Percentiles rank a stretch among this genome's conserved stretches.
Evolutionary conservation across 1,139 yeast species (phyloP).

Genomic region (Chernovozyma sophiae-reginae): DNA sequence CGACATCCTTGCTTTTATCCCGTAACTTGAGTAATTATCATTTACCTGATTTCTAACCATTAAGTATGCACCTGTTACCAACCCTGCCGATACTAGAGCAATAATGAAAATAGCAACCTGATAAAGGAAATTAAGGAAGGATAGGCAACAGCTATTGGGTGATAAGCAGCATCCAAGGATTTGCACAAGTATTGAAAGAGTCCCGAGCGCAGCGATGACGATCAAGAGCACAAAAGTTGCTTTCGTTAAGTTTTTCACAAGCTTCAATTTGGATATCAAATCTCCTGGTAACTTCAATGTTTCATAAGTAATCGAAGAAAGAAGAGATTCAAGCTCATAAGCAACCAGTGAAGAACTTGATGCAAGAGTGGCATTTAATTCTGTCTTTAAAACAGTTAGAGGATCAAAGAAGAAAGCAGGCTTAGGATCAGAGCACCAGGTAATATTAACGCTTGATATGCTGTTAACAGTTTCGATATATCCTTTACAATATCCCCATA

Average conservation of each 20-base stretch:
- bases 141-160: slow-evolving; percentile 36
- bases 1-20: slow-evolving; percentile 36
- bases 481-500: slow-evolving; percentile 77
- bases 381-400: slow-evolving; percentile 39
- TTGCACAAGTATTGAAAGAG: slow-evolving; percentile 29
- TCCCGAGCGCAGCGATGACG: slow-evolving; percentile 24
- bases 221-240: slow-evolving; percentile 28
- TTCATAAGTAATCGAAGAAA: slow-evolving; percentile 26
- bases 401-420: slow-evolving; percentile 53
- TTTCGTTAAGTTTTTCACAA: slow-evolving; percentile 23
- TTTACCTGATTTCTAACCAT: slow-evolving; percentile 31
- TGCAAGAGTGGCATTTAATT: slow-evolving; percentile 30
- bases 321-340: slow-evolving; percentile 19
- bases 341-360: slow-evolving; percentile 9
- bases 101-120: slow-evolving; percentile 29
- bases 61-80: slow-evolving; percentile 32
- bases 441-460: slow-evolving; percentile 37
- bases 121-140: slow-evolving; percentile 37
- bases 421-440: slow-evolving; percentile 54
- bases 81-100: slow-evolving; percentile 30
- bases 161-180: slow-evolving; percentile 30
- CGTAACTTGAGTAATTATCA: slow-evolving; percentile 25
- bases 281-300: slow-evolving; percentile 36
- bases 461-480: slow-evolving; percentile 13
- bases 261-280: slow-evolving; percentile 27